Percentiles rank a stretch among this genome's conserved stretches.
Evolutionary conservation across 2,329 filamentous ascomycete species (phyloP).

Genomic region (Ascochyta fabae): DNA sequence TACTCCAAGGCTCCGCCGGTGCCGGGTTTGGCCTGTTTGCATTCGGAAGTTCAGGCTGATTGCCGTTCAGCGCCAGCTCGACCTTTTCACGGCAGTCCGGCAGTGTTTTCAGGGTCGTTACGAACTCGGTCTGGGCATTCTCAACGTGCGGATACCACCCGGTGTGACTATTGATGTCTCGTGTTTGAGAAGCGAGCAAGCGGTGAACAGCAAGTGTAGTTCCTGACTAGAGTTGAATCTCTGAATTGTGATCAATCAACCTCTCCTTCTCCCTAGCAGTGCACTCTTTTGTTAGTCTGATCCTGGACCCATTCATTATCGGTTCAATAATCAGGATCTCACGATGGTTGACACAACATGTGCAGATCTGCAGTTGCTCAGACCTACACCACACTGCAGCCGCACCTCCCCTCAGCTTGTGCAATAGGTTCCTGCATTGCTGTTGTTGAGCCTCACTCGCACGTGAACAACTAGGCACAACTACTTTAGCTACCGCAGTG

Average conservation of each 20-base stretch:
- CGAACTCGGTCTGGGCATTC: too few species aligned
- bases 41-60: neutral
- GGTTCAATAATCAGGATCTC: neutral
- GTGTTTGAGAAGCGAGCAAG: neutral
- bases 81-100: slow-evolving; percentile 1
- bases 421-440: slow-evolving; percentile 11
- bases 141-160: neutral
- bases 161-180: slow-evolving; percentile 1
- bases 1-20: neutral
- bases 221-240: neutral
- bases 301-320: slow-evolving; percentile 4
- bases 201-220: slow-evolving; percentile 1
- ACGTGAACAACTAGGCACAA: neutral
- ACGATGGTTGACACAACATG: slow-evolving; percentile 1
- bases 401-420: slow-evolving; percentile 9
- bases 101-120: slow-evolving; percentile 8
- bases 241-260: slow-evolving; percentile 8
- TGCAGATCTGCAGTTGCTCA: neutral
- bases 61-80: slow-evolving; percentile 4
- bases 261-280: slow-evolving; percentile 11
- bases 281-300: neutral
- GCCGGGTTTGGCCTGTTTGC: slow-evolving; percentile 1
- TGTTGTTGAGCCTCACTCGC: slow-evolving; percentile 3
- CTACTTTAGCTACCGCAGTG: slow-evolving; percentile 17
- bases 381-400: slow-evolving; percentile 1